phyloP scores from a whole-genome alignment of 495 filamentous ascomycete species.

The Aspergillus baeticus region DNA sequence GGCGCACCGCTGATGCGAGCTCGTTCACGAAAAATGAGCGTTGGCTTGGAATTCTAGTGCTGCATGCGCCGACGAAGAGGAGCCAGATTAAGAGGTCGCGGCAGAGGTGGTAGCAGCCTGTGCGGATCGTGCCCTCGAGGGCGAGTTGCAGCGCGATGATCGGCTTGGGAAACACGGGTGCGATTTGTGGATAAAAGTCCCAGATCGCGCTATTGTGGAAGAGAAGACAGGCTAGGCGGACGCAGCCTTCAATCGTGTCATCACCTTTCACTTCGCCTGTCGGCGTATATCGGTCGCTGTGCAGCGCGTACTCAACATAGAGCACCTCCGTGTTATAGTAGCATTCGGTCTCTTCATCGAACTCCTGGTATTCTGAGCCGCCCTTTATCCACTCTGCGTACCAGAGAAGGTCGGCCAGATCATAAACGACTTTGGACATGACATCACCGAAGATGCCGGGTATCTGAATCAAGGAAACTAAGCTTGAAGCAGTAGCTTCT shows the following conservation, averaged over 20 bases:
- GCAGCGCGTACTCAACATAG: slow-evolving; percentile 43
- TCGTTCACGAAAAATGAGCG: slow-evolving; percentile 39
- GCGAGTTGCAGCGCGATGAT: slow-evolving; percentile 38
- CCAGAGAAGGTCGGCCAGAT: slow-evolving; percentile 41
- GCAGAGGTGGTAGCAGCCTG: slow-evolving; percentile 37
- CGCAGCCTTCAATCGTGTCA: slow-evolving; percentile 43
- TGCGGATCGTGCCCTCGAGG: slow-evolving; percentile 35
- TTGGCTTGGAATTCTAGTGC: slow-evolving; percentile 28
- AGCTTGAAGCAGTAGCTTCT: slow-evolving; percentile 33
- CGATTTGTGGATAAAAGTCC: slow-evolving; percentile 45
- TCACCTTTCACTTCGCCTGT: slow-evolving; percentile 60
- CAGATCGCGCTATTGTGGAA: slow-evolving; percentile 49
- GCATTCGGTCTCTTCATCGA: slow-evolving; percentile 41
- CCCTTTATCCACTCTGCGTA: slow-evolving; percentile 46
- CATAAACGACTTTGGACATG: slow-evolving; percentile 36
- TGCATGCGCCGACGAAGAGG: slow-evolving; percentile 41
- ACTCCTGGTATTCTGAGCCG: slow-evolving; percentile 29
- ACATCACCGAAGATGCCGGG: slow-evolving; percentile 39
- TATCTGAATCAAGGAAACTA: slow-evolving; percentile 37
- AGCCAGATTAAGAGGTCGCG: slow-evolving; percentile 42
- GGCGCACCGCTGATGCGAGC: slow-evolving; percentile 29
- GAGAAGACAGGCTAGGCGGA: slow-evolving; percentile 41
- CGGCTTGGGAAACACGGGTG: slow-evolving; percentile 38
- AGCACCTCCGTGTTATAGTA: slow-evolving; percentile 50
- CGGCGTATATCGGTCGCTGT: slow-evolving; percentile 53